These are phyloP conservation scores for Globisporangium orthogonon DNA, from an alignment of 352 stramenopile species.

Conservation along the genomic window DNA sequence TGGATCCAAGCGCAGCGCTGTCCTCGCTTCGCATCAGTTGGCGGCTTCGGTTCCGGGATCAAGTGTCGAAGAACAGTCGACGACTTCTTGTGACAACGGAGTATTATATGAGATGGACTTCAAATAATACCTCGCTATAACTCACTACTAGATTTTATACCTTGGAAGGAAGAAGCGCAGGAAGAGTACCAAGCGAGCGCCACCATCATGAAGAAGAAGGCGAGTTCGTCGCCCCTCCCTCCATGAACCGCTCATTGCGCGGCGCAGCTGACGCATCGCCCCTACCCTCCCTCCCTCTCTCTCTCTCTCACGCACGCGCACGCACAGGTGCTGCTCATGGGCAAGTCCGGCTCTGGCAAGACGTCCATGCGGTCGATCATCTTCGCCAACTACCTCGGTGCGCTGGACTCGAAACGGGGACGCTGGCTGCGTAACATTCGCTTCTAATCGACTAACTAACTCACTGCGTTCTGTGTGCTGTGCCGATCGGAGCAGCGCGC, in stretches of 20 bases:
- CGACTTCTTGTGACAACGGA: too few species aligned
- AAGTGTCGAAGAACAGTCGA: not conserved
- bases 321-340: conserved; percentile 91
- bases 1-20: not conserved
- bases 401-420: not conserved
- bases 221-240: not conserved
- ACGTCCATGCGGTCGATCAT: conserved; percentile 99
- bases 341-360: conserved; percentile 95
- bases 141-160: not conserved
- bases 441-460: not conserved
- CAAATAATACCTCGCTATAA: too few species aligned
- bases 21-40: not conserved
- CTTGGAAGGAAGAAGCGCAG: not conserved
- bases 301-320: too few species aligned
- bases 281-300: too few species aligned
- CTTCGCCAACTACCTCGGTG: conserved; percentile 99
- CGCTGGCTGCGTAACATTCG: not conserved
- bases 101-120: too few species aligned
- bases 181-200: not conserved
- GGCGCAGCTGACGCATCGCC: not conserved
- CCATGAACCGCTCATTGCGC: not conserved
- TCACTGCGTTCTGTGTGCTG: not conserved
- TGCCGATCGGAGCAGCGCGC: conserved; percentile 83
- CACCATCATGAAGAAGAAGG: not conserved
- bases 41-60: not conserved